These are phyloP conservation scores for Zea luxurians DNA, from an alignment of 176 grass and related monocot genomes.

Conservation along the genomic window DNA sequence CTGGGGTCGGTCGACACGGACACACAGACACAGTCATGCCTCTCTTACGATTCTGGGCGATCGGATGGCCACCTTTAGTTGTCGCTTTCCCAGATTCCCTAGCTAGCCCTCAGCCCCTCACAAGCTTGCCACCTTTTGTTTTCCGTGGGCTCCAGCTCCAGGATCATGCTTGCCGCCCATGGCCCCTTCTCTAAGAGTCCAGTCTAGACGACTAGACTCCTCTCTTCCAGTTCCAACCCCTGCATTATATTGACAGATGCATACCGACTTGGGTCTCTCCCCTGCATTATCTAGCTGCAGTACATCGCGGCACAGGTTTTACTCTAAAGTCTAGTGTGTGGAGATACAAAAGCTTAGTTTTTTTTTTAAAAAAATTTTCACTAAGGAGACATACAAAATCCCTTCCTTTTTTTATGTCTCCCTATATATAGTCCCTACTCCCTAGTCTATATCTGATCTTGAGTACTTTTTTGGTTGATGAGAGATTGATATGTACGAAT, in stretches of 20 bases:
- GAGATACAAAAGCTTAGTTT: background rate
- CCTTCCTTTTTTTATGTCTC: too few species aligned
- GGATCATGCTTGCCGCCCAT: background rate
- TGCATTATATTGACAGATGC: too few species aligned
- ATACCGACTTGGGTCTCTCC: background rate
- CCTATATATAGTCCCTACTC: too few species aligned
- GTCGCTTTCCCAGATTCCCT: slow-evolving; percentile 73
- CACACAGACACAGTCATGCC: slow-evolving; percentile 20
- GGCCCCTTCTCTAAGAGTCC: background rate
- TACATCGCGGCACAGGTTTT: background rate
- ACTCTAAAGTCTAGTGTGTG: background rate
- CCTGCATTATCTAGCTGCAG: background rate
- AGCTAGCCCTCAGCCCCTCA: background rate
- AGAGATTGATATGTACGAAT: too few species aligned
- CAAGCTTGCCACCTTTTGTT: slow-evolving; percentile 57
- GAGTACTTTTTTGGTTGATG: too few species aligned
- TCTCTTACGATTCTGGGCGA: slow-evolving; percentile 40
- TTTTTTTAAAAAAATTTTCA: too few species aligned
- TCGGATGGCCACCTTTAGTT: slow-evolving; percentile 53
- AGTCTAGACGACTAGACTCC: background rate
- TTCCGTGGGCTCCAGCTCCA: slow-evolving; percentile 33
- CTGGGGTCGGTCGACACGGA: background rate
- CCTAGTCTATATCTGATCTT: too few species aligned
- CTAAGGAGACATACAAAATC: too few species aligned
- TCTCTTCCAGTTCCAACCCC: background rate